Base-by-base conservation (phyloP, 2,329 filamentous ascomycete genomes). In the Sphaerulina populicola region DNA sequence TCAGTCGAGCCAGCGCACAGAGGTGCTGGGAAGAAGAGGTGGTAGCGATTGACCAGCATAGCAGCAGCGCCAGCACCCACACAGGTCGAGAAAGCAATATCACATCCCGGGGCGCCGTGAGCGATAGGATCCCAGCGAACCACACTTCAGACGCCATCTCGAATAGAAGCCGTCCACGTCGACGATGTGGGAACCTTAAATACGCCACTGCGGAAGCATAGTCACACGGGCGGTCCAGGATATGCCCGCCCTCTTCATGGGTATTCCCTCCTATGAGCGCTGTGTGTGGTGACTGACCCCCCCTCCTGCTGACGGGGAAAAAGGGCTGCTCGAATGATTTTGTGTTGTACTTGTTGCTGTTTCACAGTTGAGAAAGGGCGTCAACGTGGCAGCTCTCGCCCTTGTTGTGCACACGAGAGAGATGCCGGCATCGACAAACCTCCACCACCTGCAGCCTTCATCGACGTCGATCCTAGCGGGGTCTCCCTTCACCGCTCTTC, bases 81-180 rank as follows among this genome's bases (percentile, higher is more conserved):
- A 7, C 23, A 27, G 23, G 23, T 27, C 23, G 47, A 54, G 18
- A 48, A 43, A 53, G 51, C 47, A 51, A 54, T 51, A 50, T 54
- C 21, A 12, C 40, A 10, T 39, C 33, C 52, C 46, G 21, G 46
- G 35, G 37, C 46, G 46, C 42, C 35, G 46, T 44, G 51, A 42
- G 51, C 43, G 42, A 53, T 31, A 39, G 48, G 50, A 39, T 39
- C 44, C 44, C 50, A 33, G 38, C 50, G 49, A 51, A 50, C 47
- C 51, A 53, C 55, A 51, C 55, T 53, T 46, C 49, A 52, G 53
- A 54, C 57, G 57, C 57, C 54, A 51, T 54, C 46, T 56, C 59
- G 57, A 63, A 62, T 64, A 50, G 55, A 37, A 59, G 52, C 45
- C 50, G 47, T 53, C 52, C 62, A 64, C 63, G 62, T 65, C 58